Evolutionary conservation across 345 rosid genomes (phyloP).

Genomic region (Lagerstroemia speciosa): DNA sequence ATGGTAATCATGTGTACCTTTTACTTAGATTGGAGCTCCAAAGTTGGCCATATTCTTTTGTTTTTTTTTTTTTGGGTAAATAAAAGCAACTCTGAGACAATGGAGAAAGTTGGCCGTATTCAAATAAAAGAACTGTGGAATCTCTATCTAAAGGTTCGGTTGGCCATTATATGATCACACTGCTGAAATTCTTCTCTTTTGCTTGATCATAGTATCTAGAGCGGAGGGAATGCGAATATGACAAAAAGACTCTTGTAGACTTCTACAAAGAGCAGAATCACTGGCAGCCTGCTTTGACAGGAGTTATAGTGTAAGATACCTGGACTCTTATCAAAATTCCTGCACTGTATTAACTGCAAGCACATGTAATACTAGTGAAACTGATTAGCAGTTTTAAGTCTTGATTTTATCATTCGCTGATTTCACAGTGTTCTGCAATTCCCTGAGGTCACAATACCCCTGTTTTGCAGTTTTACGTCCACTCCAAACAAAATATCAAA

Average conservation of each 20-base stretch:
- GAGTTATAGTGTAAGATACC: constrained; percentile 72
- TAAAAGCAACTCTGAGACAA: too few relatives aligned
- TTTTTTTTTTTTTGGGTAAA: too few relatives aligned
- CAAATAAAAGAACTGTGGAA: background rate
- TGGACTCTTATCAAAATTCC: background rate
- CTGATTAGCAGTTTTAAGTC: background rate
- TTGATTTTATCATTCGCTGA: background rate
- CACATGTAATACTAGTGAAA: background rate
- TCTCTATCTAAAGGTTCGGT: background rate
- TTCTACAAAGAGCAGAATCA: constrained; percentile 69
- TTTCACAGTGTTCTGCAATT: background rate
- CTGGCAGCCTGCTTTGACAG: constrained; percentile 46
- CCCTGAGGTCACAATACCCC: background rate
- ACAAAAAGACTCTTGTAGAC: constrained; percentile 61
- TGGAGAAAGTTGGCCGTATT: too few relatives aligned
- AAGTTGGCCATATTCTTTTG: too few relatives aligned
- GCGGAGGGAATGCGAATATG: constrained; percentile 90
- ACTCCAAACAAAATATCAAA: constrained; percentile 75
- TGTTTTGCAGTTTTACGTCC: constrained; percentile 70
- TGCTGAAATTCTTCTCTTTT: background rate
- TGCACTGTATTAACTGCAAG: background rate
- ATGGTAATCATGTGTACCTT: too few relatives aligned
- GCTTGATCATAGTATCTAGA: constrained; percentile 57
- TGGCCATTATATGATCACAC: background rate
- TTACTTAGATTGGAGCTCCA: too few relatives aligned